Evolutionary conservation across 305 asterid genomes (phyloP), one percentile per base, ranked within the genome.

Genomic region (Striga hermonthica): DNA sequence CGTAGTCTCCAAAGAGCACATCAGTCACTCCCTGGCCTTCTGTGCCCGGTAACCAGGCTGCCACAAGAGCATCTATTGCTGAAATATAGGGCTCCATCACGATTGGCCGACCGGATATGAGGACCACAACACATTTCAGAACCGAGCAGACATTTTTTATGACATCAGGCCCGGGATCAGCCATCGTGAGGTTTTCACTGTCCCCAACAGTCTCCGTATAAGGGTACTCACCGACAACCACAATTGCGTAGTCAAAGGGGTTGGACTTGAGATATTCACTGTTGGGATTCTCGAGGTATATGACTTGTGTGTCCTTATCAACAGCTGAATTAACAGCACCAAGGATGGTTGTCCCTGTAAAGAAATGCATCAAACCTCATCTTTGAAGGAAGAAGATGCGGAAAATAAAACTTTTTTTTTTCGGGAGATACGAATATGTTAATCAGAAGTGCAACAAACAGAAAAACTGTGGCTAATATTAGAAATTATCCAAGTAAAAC

Each of bases 1-100:
- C 80, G 36, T 79, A 82, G 80, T 91, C 96, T 5, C 98, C 98
- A 67, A 86, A 88, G 65, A 91, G 87, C 69, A 85, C 86, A 75
- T 91, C 98, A 16, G 85, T 74, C 83, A 91, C 89, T 1, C 98
- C 96, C 76, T 74, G 89, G 15, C 96, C 98, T 86, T 91, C 98
- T 65, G 78, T 80, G 55, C 98, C 98, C 0, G 98, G 98, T 58
- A 91, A 60, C 98, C 98, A 91, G 36, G 98, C 98, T 45, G 98
- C 96, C 61, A 91, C 88, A n/a, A 88, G 84, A 65, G 95, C 96
- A 68, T 88, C 90, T 1, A 91, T 82, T 36, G 64, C 50, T 12
- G 86, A 69, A 41, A 91, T 63, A 73, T 83, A 85, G 8, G 94
- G 91, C 62, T 86, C 87, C 4, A 91, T 78, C 62, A 83, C 86